Conservation (phyloP, 129 eudicot genomes). For the Flaveria ramosissima region DNA sequence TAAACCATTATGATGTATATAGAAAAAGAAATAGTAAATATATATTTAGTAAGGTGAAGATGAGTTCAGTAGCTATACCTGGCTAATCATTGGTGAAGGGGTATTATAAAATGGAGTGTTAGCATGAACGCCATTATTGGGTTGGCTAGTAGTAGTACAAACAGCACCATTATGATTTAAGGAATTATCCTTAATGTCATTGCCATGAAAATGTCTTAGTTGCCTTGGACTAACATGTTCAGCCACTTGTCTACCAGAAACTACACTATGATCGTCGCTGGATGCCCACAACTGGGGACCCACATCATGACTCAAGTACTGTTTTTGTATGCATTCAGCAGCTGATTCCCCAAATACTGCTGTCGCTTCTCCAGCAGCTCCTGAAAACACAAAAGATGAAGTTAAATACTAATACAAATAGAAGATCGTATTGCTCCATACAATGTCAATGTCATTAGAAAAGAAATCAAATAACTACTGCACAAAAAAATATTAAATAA, state of each 20-base stretch:
- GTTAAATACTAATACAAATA: neutral
- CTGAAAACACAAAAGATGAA: constrained; percentile 37
- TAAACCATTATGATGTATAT: neutral
- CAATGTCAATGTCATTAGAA: neutral
- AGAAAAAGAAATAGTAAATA: neutral
- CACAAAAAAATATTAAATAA: neutral
- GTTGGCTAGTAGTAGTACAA: constrained; percentile 37
- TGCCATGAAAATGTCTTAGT: constrained; percentile 43
- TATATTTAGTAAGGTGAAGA: neutral
- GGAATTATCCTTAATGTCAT: constrained; percentile 55
- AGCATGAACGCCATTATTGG: constrained; percentile 59
- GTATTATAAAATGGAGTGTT: constrained; percentile 71
- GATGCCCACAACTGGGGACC: constrained; percentile 47
- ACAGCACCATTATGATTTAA: constrained; percentile 54
- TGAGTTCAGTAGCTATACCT: constrained; percentile 47
- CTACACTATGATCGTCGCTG: constrained; percentile 50
- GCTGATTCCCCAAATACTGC: constrained; percentile 84
- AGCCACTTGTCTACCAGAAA: constrained; percentile 44
- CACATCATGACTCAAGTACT: constrained; percentile 57
- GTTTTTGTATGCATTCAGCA: constrained; percentile 73
- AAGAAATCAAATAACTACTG: neutral
- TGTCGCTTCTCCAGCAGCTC: constrained; percentile 89
- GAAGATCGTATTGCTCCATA: neutral
- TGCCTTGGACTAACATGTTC: constrained; percentile 80
- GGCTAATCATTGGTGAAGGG: constrained; percentile 90